Evolutionary conservation across 441 rosid species (phyloP).

Genomic region (Geranium incanum): DNA sequence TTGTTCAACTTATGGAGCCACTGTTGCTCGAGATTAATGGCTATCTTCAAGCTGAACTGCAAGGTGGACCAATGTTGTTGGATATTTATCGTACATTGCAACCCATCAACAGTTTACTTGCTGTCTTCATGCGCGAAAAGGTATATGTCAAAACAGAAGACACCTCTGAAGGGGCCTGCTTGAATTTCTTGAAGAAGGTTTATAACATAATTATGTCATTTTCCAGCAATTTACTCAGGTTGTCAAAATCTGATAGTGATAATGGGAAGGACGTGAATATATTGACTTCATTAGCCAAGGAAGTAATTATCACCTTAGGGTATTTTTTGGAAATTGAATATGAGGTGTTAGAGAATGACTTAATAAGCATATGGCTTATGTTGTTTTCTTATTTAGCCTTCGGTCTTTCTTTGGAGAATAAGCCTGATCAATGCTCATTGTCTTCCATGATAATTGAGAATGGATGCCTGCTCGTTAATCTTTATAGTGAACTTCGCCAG

Average conservation of each 20-base stretch:
- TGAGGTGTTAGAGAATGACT: constrained; percentile 64
- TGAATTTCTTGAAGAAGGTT: constrained; percentile 60
- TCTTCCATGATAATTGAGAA: constrained; percentile 37
- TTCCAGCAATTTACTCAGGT: constrained; percentile 34
- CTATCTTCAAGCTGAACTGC: constrained; percentile 34
- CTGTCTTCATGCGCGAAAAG: constrained; percentile 40
- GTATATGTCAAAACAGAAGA: constrained; percentile 73
- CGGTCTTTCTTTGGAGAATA: constrained; percentile 33
- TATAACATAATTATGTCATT: constrained; percentile 44
- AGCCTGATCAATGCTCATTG: constrained; percentile 33
- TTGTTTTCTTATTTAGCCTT: constrained; percentile 51
- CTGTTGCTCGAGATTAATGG: constrained; percentile 49
- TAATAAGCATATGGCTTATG: constrained; percentile 55
- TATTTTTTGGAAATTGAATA: constrained; percentile 71
- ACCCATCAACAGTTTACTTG: constrained; percentile 53
- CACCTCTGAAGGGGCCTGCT: constrained; percentile 69
- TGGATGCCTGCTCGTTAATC: constrained; percentile 70
- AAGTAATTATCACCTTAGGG: constrained; percentile 46
- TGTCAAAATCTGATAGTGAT: constrained; percentile 27
- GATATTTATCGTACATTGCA: constrained; percentile 45
- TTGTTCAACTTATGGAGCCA: constrained; percentile 81
- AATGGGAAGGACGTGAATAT: constrained; percentile 29
- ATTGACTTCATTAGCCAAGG: constrained; percentile 41
- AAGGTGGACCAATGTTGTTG: constrained; percentile 31
- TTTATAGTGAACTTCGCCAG: constrained; percentile 87